These are phyloP conservation scores for Thermomucor indicae-seudaticae DNA, from an alignment of 371 early-diverging fungal genomes.

Conservation along the genomic window DNA sequence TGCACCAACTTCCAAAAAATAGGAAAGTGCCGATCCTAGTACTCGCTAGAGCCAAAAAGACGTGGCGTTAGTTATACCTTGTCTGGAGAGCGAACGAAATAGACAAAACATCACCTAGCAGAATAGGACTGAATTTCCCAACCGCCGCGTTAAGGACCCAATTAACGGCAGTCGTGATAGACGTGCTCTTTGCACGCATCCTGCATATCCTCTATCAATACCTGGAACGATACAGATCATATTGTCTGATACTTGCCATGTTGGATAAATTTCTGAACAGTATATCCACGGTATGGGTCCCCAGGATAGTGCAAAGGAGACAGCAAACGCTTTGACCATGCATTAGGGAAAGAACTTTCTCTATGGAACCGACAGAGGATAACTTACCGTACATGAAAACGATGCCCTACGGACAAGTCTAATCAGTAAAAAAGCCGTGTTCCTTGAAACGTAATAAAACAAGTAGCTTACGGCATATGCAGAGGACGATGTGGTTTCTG, in stretches of 20 bases:
- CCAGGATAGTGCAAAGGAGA: slow-evolving; percentile 32
- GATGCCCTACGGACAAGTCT: slow-evolving; percentile 17
- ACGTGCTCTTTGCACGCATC: slow-evolving; percentile 47
- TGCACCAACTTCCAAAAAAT: slow-evolving; percentile 31
- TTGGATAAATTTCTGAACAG: slow-evolving; percentile 58
- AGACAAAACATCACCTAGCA: slow-evolving; percentile 10
- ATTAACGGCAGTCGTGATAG: slow-evolving; percentile 63
- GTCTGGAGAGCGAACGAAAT: not conserved
- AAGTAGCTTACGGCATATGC: slow-evolving; percentile 12
- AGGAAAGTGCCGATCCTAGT: slow-evolving; percentile 37
- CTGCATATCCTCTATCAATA: slow-evolving; percentile 1
- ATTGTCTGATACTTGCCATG: slow-evolving; percentile 10
- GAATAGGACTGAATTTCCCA: slow-evolving; percentile 27
- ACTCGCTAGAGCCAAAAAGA: slow-evolving; percentile 8
- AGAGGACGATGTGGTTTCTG: slow-evolving; percentile 6
- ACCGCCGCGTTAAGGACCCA: slow-evolving; percentile 49
- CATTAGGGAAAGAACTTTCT: not conserved
- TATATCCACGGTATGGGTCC: slow-evolving; percentile 38
- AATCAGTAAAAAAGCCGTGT: not conserved
- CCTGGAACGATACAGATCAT: no score
- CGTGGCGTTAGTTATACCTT: not conserved
- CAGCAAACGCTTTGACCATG: slow-evolving; percentile 13
- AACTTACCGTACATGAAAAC: slow-evolving; percentile 29
- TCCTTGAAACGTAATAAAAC: not conserved
- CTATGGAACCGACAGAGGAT: not conserved